Conservation (phyloP, 441 rosid genomes). For the Euphorbia celastroides region DNA sequence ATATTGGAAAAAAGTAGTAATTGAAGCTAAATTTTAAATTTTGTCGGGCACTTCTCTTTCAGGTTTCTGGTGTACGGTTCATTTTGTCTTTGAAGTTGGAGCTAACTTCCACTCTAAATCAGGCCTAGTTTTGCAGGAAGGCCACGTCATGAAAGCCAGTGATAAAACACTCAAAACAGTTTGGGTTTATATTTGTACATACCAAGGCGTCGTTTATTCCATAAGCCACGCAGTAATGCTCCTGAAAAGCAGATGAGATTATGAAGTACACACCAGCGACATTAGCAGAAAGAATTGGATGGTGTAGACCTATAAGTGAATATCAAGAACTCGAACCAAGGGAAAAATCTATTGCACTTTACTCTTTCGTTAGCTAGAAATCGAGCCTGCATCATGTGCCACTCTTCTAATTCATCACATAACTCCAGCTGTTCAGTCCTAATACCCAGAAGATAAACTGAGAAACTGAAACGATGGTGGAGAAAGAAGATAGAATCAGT, state of each 20-base stretch:
- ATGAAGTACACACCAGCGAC: background rate
- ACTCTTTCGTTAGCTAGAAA: constrained; percentile 10
- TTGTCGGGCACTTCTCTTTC: too few relatives aligned
- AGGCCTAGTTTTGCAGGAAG: background rate
- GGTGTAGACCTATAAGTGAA: constrained; percentile 8
- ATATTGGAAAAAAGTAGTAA: too few relatives aligned
- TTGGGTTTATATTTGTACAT: constrained; percentile 22
- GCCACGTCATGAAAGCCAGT: background rate
- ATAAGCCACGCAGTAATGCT: constrained; percentile 76
- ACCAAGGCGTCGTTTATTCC: constrained; percentile 88
- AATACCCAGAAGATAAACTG: constrained; percentile 27
- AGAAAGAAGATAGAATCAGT: too few relatives aligned
- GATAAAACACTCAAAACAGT: background rate
- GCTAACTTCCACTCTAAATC: background rate
- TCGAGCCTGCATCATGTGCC: constrained; percentile 96
- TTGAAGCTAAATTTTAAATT: too few relatives aligned
- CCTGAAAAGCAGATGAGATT: constrained; percentile 40
- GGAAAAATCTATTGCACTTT: constrained; percentile 7
- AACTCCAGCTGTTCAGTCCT: constrained; percentile 92
- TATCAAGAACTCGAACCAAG: background rate
- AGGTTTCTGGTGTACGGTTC: too few relatives aligned
- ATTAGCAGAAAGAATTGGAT: constrained; percentile 7
- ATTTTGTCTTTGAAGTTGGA: background rate
- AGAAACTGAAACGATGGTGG: constrained; percentile 12
- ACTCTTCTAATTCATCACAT: constrained; percentile 96